Evolutionary conservation across 805 yeast species (phyloP).

Genomic region (Metschnikowia koreensis): DNA sequence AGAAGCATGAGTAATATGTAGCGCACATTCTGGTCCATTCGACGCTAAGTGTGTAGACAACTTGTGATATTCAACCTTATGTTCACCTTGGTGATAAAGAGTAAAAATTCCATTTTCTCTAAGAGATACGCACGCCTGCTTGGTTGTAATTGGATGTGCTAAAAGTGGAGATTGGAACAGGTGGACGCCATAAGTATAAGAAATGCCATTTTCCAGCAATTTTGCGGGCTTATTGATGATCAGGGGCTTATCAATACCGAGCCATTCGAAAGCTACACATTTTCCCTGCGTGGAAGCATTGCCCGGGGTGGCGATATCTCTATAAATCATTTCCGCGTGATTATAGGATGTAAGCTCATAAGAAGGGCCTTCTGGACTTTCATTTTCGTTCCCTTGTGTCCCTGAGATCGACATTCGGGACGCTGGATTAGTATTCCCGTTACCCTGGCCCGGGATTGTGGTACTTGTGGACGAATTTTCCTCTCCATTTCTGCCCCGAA

Average conservation of each 20-base stretch:
- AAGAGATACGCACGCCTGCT: constrained; percentile 68
- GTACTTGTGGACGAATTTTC: not conserved
- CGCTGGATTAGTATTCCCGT: not conserved
- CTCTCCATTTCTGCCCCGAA: constrained; percentile 12
- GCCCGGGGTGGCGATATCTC: constrained; percentile 31
- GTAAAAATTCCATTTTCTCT: constrained; percentile 60
- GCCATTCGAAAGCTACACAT: constrained; percentile 63
- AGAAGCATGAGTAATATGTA: constrained; percentile 34
- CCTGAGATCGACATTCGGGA: not conserved
- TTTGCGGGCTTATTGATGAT: constrained; percentile 60
- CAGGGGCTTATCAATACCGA: constrained; percentile 67
- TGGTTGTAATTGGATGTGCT: constrained; percentile 63
- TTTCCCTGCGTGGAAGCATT: constrained; percentile 1
- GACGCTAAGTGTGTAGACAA: constrained; percentile 25
- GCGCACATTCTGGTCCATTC: constrained; percentile 1
- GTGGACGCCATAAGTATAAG: constrained; percentile 54
- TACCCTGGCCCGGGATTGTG: not conserved
- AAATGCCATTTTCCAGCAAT: constrained; percentile 21
- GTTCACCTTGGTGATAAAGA: constrained; percentile 64
- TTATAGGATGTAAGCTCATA: constrained; percentile 45
- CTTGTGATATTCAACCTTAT: constrained; percentile 55
- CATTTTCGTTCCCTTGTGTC: not conserved
- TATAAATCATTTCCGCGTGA: constrained; percentile 48
- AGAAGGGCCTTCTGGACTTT: constrained; percentile 31
- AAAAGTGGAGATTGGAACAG: constrained; percentile 61